Evolutionary conservation across 2,329 filamentous ascomycete genomes (phyloP).

Genomic region (Scedosporium minutisporum): DNA sequence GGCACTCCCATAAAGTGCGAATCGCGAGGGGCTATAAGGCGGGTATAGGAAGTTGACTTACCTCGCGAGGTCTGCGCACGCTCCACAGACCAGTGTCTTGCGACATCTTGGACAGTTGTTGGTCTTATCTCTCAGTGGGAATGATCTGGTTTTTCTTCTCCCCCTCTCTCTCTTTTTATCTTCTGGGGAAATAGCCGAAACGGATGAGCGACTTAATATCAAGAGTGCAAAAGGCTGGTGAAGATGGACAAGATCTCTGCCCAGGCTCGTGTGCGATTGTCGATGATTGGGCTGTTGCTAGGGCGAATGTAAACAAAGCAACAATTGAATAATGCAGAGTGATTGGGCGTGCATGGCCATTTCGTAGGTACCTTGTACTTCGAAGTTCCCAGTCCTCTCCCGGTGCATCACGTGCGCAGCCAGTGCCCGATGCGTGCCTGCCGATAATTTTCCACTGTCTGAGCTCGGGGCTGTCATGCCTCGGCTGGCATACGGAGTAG

Average conservation of each 20-base stretch:
- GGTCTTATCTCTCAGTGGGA: no score
- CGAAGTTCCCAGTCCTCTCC: not conserved
- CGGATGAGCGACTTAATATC: no score
- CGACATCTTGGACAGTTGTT: conserved; percentile 50
- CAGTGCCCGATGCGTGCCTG: no score
- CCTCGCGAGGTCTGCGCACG: conserved; percentile 84
- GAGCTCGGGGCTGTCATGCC: not conserved
- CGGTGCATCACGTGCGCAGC: no score
- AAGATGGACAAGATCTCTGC: not conserved
- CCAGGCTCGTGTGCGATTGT: not conserved
- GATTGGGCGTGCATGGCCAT: not conserved
- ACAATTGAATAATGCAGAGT: not conserved
- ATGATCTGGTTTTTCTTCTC: no score
- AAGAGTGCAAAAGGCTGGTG: no score
- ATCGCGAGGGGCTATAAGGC: no score
- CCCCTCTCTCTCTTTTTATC: not conserved
- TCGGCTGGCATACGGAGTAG: not conserved
- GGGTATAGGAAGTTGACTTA: conserved; percentile 29
- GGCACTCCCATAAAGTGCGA: no score
- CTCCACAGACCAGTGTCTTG: conserved; percentile 84
- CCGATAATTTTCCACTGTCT: no score
- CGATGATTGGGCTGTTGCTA: not conserved
- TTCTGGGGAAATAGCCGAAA: no score
- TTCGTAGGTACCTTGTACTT: no score
- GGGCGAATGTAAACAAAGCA: not conserved